Base-by-base conservation (phyloP, 345 rosid genomes). In the Raphanus raphanistrum region DNA sequence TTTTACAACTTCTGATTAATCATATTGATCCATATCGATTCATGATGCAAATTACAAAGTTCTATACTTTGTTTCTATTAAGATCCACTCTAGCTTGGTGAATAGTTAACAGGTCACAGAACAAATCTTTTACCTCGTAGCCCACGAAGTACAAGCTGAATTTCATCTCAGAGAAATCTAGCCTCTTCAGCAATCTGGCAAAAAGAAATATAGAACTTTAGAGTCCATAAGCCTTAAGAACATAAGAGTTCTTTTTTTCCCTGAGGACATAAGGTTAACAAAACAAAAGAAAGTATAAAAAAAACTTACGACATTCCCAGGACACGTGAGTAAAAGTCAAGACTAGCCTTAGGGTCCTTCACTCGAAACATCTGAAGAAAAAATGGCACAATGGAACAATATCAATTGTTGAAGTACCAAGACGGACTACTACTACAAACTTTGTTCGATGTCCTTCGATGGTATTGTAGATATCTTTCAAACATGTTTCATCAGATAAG, bases 241-340 rank as follows among this genome's bases (percentile, higher is more conserved):
- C 33, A 11, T 5, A 26, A 10, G 3, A 58, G 0, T 5, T 15
- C 2, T 60, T 61, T 65, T 21, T 17, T 57, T 64, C 57, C 68
- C 36, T n/a, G 66, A 4, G 74, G 27, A 41, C 63, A 58, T 7
- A 12, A 69, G 16, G 68, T 27, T 5, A 54, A 38, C 11, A 0
- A 5, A 15, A 72, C 17, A 31, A 72, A 9, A 38, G 67, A 66
- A 58, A 0, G 11, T 36, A 55, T 29, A 75, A 32, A 10, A 67
- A 12, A 45, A 27, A 85, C 98, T 85, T 87, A 94, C 97, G 95
- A 86, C 98, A 94, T 90, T 80, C 98, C 98, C 86, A 94, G 79
- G 15, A 90, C 90, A 65, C 91, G 95, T 78, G 98, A 87, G 81
- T 92, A 92, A 73, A 92, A 94, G 74, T 92, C 96, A 31, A 92